phyloP scores from a whole-genome alignment of 176 grass and related monocot genomes.

The Triticum aestivum region IWGSC_CS_RefSeq_v2.1 NC_057803.1:85950118-85950617 shows the following conservation, averaged over 20 bases:
- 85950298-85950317: neutral
- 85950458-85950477: neutral
- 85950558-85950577: neutral
- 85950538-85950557: too few relatives aligned
- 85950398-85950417: neutral
- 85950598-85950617: too few relatives aligned
- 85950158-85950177: neutral
- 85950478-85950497: neutral
- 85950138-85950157: neutral
- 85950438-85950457: neutral
- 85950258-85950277: neutral
- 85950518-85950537: neutral
- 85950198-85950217: neutral
- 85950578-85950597: too few relatives aligned
- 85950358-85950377: conserved; percentile 5
- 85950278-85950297: neutral
- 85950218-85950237: neutral
- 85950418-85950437: neutral
- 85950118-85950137: neutral
- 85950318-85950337: neutral
- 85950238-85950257: too few relatives aligned
- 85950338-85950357: neutral
- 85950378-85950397: conserved; percentile 12
- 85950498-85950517: neutral
- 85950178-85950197: neutral